phyloP scores from a whole-genome alignment of 2,329 filamentous ascomycete species.

The Exophiala sp. region DNA sequence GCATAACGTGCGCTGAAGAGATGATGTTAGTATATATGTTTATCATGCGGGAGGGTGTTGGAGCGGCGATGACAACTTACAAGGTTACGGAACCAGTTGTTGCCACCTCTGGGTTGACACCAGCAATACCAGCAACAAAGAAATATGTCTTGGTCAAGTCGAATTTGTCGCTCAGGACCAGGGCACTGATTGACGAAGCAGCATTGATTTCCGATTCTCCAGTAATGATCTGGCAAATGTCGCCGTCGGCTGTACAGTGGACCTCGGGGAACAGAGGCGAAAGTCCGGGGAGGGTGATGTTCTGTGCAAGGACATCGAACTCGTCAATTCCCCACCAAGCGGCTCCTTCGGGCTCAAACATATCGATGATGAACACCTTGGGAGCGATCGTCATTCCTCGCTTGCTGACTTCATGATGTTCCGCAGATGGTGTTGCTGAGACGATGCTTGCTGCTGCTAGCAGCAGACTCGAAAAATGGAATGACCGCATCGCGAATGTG shows the following conservation, averaged over 20 bases:
- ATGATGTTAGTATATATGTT: no score
- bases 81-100: constrained; percentile 67
- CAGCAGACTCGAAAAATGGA: constrained; percentile 1
- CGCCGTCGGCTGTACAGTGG: constrained; percentile 59
- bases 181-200: constrained; percentile 61
- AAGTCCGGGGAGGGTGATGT: constrained; percentile 59
- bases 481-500: constrained; percentile 4
- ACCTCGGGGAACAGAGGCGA: constrained; percentile 63
- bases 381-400: constrained; percentile 26
- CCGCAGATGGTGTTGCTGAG: constrained; percentile 3
- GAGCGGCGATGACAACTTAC: no score
- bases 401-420: not conserved
- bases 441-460: constrained; percentile 3
- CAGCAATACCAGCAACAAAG: constrained; percentile 67
- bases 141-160: constrained; percentile 68
- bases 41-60: no score
- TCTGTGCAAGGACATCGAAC: constrained; percentile 55
- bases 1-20: constrained; percentile 54
- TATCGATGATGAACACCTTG: constrained; percentile 43
- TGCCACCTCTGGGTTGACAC: constrained; percentile 65
- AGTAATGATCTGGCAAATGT: constrained; percentile 60
- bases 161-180: constrained; percentile 61
- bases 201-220: constrained; percentile 70
- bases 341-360: constrained; percentile 60
- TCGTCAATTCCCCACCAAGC: constrained; percentile 59